Evolutionary conservation across 2,329 filamentous ascomycete genomes (phyloP), one percentile per base, ranked within the genome.

Genomic region (Verticillium longisporum): DNA sequence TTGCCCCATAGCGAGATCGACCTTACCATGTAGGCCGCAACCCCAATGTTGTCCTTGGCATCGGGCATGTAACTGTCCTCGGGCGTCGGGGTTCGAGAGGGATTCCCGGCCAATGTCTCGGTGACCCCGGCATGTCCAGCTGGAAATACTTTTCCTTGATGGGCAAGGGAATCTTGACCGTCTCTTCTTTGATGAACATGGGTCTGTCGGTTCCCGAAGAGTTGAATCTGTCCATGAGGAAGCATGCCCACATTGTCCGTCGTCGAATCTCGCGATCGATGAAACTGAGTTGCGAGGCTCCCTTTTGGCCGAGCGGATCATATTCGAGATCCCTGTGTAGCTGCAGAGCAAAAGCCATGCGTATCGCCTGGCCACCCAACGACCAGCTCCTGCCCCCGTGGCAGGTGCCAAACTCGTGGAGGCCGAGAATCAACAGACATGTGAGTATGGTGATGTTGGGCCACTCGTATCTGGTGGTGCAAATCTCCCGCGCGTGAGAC

Each of bases 241-340:
- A 97, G 71, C 94, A 98, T 13, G 93, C 91, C 95, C 95, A 99
- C 94, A 99, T 98, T 2, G 92, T 95, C 61, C 95, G 85, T 66
- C 95, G 82, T 63, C 95, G 85, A 60, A 98, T 97, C 73, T 99
- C 95, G 33, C 92, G 88, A 72, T 98, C 95, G 15, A 93, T 92
- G 67, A 95, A 95, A 71, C 92, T 97, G 59, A 95, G 82, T 64
- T 89, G 85, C 2, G 83, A 81, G 13, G 83, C 80, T 21, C 83
- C 81, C 50, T 84, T 83, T n/a, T 82, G 79, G n/a, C 83, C 83
- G 38, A 85, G 75, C 0, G 91, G 90, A 67, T 96, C 92, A 69
- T 90, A 86, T 64, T 96, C 92, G 33, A 97, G 82, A 72, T 98
- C 95, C 70, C 89, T 90, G 77, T 99, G 95, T 33, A 99, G 78